These are phyloP conservation scores for Dispira parvispora DNA, from an alignment of 192 early-diverging fungal species.

Conservation along the genomic window DNA sequence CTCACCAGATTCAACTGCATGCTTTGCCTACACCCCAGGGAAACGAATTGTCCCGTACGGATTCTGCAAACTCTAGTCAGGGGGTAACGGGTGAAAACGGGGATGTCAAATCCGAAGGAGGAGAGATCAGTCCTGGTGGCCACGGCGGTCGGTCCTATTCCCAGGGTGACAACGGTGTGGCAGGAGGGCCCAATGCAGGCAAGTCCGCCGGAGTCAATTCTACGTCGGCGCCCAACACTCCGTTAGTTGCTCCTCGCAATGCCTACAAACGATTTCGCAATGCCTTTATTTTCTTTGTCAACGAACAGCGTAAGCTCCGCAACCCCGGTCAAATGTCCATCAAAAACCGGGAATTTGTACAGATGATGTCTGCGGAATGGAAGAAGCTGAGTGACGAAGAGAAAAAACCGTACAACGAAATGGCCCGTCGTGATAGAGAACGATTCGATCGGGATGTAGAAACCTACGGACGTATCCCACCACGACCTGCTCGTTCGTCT, in stretches of 20 bases:
- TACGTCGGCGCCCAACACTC: conserved; percentile 4
- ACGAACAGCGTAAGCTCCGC: conserved; percentile 27
- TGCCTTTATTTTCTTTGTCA: conserved; percentile 32
- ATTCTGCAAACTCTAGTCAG: too few relatives aligned
- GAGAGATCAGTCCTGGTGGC: too few relatives aligned
- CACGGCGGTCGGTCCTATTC: too few relatives aligned
- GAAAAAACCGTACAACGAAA: conserved; percentile 20
- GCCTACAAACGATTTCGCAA: conserved; percentile 35
- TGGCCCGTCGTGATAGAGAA: conserved; percentile 26
- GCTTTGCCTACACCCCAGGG: too few relatives aligned
- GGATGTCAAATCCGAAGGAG: too few relatives aligned
- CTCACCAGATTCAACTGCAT: too few relatives aligned
- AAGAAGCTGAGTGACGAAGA: conserved; percentile 22
- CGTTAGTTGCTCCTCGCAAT: conserved; percentile 11
- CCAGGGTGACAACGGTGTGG: too few relatives aligned
- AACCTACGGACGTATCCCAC: conserved; percentile 10
- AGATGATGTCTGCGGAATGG: conserved; percentile 31
- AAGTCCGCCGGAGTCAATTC: too few relatives aligned
- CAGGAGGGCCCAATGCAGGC: too few relatives aligned
- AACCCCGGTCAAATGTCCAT: conserved; percentile 10
- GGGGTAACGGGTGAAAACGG: too few relatives aligned
- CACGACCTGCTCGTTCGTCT: conserved; percentile 4
- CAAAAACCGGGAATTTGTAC: conserved; percentile 33
- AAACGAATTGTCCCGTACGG: too few relatives aligned
- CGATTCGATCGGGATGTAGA: conserved; percentile 26